A percentile compares a stretch with the other conserved stretches of the same genome.
Evolutionary conservation across 2,329 filamentous ascomycete species (phyloP).

Genomic region (Neonectria hederae): DNA sequence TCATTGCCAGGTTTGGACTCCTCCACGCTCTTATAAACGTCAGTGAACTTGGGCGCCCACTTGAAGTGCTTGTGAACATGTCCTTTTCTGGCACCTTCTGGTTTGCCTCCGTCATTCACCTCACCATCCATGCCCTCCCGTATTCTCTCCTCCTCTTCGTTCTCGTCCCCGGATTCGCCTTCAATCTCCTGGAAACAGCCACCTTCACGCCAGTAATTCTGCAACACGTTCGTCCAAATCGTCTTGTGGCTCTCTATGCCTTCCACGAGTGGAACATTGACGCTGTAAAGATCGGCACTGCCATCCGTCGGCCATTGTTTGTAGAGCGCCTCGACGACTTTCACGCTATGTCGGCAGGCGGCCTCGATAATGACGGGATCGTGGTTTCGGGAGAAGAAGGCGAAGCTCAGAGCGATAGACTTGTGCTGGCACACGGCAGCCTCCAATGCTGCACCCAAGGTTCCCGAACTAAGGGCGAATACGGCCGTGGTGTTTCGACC

Average conservation of each 20-base stretch:
- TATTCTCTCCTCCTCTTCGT: slow-evolving; percentile 77
- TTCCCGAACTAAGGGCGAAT: slow-evolving; percentile 81
- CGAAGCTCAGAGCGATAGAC: slow-evolving; percentile 87
- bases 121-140: slow-evolving; percentile 69
- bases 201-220: slow-evolving; percentile 88
- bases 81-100: slow-evolving; percentile 45
- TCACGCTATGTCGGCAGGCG: slow-evolving; percentile 77
- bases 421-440: slow-evolving; percentile 75
- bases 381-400: slow-evolving; percentile 87
- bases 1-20: slow-evolving; percentile 83
- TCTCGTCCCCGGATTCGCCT: slow-evolving; percentile 69
- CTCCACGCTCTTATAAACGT: slow-evolving; percentile 89
- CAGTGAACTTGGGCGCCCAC: slow-evolving; percentile 88
- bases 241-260: slow-evolving; percentile 77
- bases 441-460: slow-evolving; percentile 80
- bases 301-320: slow-evolving; percentile 75
- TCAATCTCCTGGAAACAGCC: slow-evolving; percentile 88
- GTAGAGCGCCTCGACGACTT: slow-evolving; percentile 81
- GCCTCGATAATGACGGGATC: slow-evolving; percentile 82
- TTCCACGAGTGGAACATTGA: slow-evolving; percentile 88
- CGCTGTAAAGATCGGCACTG: slow-evolving; percentile 83
- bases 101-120: slow-evolving; percentile 49
- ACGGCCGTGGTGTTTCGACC: slow-evolving; percentile 84
- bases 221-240: slow-evolving; percentile 85
- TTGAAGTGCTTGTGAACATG: slow-evolving; percentile 90